These are phyloP conservation scores for Eucalyptus pumila DNA, from an alignment of 345 rosid species.

Conservation along the genomic window DNA sequence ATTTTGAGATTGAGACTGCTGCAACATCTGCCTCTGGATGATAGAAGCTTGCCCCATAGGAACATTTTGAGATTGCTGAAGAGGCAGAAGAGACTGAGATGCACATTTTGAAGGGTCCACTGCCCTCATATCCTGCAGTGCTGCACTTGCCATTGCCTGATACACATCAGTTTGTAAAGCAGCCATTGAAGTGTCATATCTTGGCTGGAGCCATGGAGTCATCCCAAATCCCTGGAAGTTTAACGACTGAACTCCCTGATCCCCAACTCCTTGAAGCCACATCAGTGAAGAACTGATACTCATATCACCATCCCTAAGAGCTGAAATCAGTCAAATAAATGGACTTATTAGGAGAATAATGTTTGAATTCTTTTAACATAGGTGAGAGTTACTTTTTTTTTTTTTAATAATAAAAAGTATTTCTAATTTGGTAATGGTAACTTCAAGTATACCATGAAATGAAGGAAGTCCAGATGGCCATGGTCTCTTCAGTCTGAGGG, in stretches of 20 bases:
- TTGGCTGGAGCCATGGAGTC: conserved; percentile 27
- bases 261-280: conserved; percentile 38
- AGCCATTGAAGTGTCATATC: conserved; percentile 21
- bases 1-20: conserved; percentile 12
- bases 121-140: conserved; percentile 29
- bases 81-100: conserved; percentile 18
- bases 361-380: background rate
- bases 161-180: conserved; percentile 25
- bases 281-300: conserved; percentile 17
- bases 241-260: conserved; percentile 24
- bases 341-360: background rate
- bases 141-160: conserved; percentile 41
- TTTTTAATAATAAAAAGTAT: background rate
- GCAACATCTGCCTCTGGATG: conserved; percentile 21
- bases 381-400: background rate
- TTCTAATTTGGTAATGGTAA: background rate
- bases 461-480: conserved; percentile 33
- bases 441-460: conserved; percentile 13
- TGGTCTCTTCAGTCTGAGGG: conserved; percentile 31
- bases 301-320: conserved; percentile 20
- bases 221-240: conserved; percentile 31
- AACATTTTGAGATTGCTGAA: conserved; percentile 14
- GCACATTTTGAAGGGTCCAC: conserved; percentile 21
- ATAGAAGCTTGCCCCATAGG: conserved; percentile 9
- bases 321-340: background rate